Conservation (phyloP, 2,329 filamentous ascomycete genomes). For the Talaromyces islandicus region DNA sequence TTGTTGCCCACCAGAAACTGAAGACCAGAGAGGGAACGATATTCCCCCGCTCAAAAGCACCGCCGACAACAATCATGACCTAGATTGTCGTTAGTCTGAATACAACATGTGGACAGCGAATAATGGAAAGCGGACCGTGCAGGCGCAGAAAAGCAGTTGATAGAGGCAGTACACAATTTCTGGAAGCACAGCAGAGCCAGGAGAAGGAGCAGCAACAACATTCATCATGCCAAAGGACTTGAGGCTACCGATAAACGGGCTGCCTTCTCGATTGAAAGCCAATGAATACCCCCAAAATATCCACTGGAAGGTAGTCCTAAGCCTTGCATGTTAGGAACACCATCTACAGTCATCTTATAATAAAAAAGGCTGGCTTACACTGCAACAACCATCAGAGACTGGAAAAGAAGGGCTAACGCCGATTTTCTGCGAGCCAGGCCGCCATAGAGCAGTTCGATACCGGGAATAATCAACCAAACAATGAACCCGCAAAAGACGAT, state of each 20-base stretch:
- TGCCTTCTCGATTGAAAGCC: conserved; percentile 55
- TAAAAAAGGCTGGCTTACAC: conserved; percentile 32
- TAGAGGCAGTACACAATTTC: conserved; percentile 64
- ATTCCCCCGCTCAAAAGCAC: conserved; percentile 58
- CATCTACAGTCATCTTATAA: too few relatives aligned
- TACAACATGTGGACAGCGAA: conserved; percentile 16
- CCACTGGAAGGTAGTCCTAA: conserved; percentile 43
- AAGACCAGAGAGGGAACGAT: conserved; percentile 62
- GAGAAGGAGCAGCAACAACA: conserved; percentile 55
- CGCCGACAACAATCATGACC: conserved; percentile 60
- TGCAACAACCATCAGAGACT: conserved; percentile 53
- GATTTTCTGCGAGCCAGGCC: conserved; percentile 59
- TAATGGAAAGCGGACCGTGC: conserved; percentile 24
- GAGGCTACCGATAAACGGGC: conserved; percentile 58
- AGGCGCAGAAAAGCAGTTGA: conserved; percentile 56
- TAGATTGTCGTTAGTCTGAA: conserved; percentile 24
- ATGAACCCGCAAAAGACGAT: conserved; percentile 52
- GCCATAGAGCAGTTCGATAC: conserved; percentile 60
- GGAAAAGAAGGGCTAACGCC: conserved; percentile 57
- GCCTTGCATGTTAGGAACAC: neutral
- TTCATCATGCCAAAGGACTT: conserved; percentile 57
- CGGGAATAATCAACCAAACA: conserved; percentile 62
- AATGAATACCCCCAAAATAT: conserved; percentile 63
- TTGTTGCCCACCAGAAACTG: conserved; percentile 65
- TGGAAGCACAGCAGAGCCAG: conserved; percentile 51